Percentiles rank a stretch among this genome's conserved stretches.
Conservation (phyloP, 75 land plant species). For the Ceratopteris richardii region DNA sequence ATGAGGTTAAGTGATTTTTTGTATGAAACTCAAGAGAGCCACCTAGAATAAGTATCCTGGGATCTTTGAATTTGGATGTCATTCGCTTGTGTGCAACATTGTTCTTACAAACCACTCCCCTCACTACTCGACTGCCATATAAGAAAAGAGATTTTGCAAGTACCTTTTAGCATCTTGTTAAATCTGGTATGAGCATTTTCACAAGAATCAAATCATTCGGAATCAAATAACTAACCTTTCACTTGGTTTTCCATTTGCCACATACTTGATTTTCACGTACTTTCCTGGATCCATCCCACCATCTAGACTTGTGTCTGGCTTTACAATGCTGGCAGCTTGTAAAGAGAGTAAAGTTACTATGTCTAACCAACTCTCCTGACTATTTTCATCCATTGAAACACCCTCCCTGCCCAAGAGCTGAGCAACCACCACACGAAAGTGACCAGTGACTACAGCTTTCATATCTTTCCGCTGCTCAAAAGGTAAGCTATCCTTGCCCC, state of each 20-base stretch:
- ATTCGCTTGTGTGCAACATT: conserved; percentile 88
- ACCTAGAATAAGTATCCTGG: conserved; percentile 58
- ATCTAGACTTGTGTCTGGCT: conserved; percentile 46
- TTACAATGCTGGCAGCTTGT: conserved; percentile 77
- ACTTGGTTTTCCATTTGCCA: conserved; percentile 58
- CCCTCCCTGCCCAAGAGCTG: conserved; percentile 56
- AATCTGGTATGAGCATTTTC: background rate
- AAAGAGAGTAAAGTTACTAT: conserved; percentile 71
- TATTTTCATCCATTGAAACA: conserved; percentile 26
- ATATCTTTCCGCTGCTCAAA: conserved; percentile 52
- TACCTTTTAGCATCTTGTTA: background rate
- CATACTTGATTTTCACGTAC: conserved; percentile 89
- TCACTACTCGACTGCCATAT: conserved; percentile 64
- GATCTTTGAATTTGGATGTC: conserved; percentile 59
- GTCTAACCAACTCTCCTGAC: conserved; percentile 55
- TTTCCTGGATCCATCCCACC: conserved; percentile 76
- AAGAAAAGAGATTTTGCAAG: background rate
- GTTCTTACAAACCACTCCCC: conserved; percentile 90
- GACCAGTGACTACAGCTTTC: conserved; percentile 56
- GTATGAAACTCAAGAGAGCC: conserved; percentile 62
- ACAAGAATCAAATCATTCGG: background rate
- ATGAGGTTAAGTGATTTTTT: conserved; percentile 18
- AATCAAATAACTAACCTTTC: conserved; percentile 46
- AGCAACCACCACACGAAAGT: conserved; percentile 55
- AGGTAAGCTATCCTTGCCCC: conserved; percentile 17